Evolutionary conservation across 2,329 filamentous ascomycete species (phyloP), one percentile per base, ranked within the genome.

Genomic region (Neocucurbitaria cava): DNA sequence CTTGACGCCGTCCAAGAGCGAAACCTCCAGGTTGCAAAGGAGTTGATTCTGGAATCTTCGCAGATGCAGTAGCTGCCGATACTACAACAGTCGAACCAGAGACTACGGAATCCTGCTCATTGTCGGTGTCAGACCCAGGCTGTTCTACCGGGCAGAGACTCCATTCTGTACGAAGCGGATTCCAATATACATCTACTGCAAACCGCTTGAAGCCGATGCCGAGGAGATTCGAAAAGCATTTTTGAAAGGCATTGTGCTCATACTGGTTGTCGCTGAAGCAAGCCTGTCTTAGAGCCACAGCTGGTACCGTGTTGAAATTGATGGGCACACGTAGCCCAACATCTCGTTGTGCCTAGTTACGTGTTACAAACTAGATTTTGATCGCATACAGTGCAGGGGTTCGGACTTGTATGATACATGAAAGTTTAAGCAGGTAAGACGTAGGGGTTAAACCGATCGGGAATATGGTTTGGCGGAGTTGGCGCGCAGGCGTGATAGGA

Each of bases 101-200:
- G 10, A 43, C 46, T n/a, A 64, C 47, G 11, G 56, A 53, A 11
- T 33, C 49, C 24, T 23, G 50, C 21, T 36, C 59, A 31, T 26
- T 39, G 13, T 42, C 46, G 36, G 52, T 39, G 11, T 56, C 57
- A 6, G 62, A 59, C 24, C 64, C 58, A 31, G 82, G 81, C 47
- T 86, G 76, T 41, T 81, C 71, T 2, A 83, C 83, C 0, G 87
- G 87, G 67, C 87, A 89, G 17, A 89, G 78, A 45, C 78, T 83
- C 85, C 87, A 89, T 36, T 78, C 67, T 28, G 72, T 73, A 24
- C 81, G 78, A 26, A 74, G 77, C 21, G 79, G 65, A 59, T 88
- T 86, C 87, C 87, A 89, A 65, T 87, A 89, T 11, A 88, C 62
- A 68, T 89, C 87, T 24, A 88, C 72, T 39, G 83, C 73, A 41